Evolutionary conservation across 495 filamentous ascomycete species (phyloP).

Genomic region (Sphaerosporella brunnea): DNA sequence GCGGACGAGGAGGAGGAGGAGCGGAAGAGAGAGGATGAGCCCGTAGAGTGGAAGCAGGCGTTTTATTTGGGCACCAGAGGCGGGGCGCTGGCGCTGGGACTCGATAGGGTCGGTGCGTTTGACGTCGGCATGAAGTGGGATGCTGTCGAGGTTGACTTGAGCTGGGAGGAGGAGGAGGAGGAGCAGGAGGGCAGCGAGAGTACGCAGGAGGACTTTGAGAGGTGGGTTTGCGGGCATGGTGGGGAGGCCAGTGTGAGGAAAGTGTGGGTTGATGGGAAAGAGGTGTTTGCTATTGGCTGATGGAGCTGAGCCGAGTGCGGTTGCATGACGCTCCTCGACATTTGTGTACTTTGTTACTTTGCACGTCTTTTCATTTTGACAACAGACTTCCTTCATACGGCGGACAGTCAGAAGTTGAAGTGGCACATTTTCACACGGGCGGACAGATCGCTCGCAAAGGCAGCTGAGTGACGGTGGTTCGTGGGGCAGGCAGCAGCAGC

Average conservation of each 20-base stretch:
- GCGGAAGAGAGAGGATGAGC: slow-evolving; percentile 22
- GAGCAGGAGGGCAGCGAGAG: slow-evolving; percentile 25
- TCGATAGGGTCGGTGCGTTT: slow-evolving; percentile 42
- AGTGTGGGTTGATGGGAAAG: slow-evolving; percentile 18
- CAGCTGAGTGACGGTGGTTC: too few species aligned
- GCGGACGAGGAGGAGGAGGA: neutral
- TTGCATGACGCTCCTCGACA: too few species aligned
- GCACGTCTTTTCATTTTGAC: neutral
- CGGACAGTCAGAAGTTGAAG: neutral
- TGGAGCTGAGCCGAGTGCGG: neutral
- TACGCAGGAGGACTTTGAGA: slow-evolving; percentile 41
- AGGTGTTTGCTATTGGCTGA: slow-evolving; percentile 12
- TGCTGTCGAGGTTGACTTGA: slow-evolving; percentile 40
- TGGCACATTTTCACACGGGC: too few species aligned
- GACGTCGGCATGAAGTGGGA: slow-evolving; percentile 46
- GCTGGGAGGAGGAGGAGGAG: slow-evolving; percentile 45
- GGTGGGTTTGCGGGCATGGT: slow-evolving; percentile 4
- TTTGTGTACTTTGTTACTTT: too few species aligned
- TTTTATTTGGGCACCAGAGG: slow-evolving; percentile 48
- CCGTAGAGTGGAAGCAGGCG: slow-evolving; percentile 35
- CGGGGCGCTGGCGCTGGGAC: slow-evolving; percentile 42
- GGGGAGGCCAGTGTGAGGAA: neutral
- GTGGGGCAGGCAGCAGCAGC: too few species aligned
- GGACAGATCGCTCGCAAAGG: too few species aligned
- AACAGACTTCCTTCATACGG: neutral